Evolutionary conservation across 768 basidiomycete species (phyloP), one percentile per base, ranked within the genome.

Genomic region (Lactarius psammicola): DNA sequence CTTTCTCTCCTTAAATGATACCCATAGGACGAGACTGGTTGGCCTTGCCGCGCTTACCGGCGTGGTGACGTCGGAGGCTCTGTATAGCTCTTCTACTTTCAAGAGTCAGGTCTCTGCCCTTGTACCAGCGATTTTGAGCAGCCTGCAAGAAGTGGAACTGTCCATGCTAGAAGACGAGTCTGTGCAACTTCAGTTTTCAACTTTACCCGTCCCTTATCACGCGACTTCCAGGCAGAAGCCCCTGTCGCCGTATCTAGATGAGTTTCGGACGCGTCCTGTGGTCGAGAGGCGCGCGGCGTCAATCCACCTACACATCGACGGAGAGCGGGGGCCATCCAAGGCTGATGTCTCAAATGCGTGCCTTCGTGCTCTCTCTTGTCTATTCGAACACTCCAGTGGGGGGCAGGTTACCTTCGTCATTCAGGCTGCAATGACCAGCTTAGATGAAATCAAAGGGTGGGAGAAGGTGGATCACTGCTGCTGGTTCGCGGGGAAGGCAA

Each of bases 291-390:
- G 92, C 34, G 94, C 95, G 0, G 89, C 90, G 5, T 96, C 94
- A 1, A 89, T 97, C 17, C 94, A 95, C 73, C 78, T 89, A 10
- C 94, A 96, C 73, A 77, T 94, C 18, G 90, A 95, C 69, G 94
- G 94, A 11, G 92, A 97, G 71, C 85, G 87, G 58, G 94, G 94
- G 0, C 94, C 95, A 30, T 83, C 87, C 1, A 80, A 78, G 58
- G 75, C 77, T 1, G 94, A 95, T 69, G 90, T 96, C 30, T 83
- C 88, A 0, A 85, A 84, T 42, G 89, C 92, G 9, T 82, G 87
- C 2, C 78, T 97, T 34, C 84, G 87, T 31, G 87, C 88, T 1
- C 75, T 94, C 10, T 87, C 87, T 59, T 82, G 86, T 3, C 77
- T 98, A 7, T 75, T 95, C 34, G 85, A 81, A 30, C 92, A 92